phyloP scores from a whole-genome alignment of 2,329 filamentous ascomycete genomes.

The Teratosphaeria gauchensis region DNA sequence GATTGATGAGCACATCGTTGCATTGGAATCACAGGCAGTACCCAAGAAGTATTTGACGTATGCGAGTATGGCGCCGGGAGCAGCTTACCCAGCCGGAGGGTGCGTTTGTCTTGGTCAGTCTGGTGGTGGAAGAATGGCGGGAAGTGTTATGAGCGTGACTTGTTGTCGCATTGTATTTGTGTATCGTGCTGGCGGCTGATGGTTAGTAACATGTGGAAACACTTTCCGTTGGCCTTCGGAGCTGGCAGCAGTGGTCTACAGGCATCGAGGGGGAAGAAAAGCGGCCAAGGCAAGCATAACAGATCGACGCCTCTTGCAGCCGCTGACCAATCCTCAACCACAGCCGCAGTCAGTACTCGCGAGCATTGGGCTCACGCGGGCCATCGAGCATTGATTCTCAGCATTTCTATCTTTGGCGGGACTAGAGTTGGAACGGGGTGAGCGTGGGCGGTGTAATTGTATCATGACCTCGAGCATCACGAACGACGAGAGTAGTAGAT shows the following conservation, averaged over 20 bases:
- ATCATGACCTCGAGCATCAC: neutral
- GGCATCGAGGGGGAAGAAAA: no score
- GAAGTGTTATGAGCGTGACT: neutral
- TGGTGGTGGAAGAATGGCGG: neutral
- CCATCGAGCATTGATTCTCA: neutral
- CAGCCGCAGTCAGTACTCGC: neutral
- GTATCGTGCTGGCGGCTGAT: neutral
- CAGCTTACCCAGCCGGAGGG: neutral
- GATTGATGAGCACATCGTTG: neutral
- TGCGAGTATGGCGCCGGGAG: neutral
- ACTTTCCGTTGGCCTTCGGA: neutral
- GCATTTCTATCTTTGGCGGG: neutral
- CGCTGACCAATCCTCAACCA: neutral
- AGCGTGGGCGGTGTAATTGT: neutral
- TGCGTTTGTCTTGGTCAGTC: neutral
- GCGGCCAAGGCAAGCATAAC: neutral
- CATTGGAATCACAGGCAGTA: neutral
- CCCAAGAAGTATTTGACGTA: neutral
- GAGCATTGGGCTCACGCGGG: neutral
- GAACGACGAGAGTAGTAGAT: neutral
- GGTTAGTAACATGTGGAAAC: neutral
- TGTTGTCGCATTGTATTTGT: neutral
- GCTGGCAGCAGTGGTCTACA: no score
- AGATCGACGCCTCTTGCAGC: neutral
- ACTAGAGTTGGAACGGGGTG: neutral